Base-by-base conservation (phyloP, 768 basidiomycete species). In the Boletus tomentosulus region DNA sequence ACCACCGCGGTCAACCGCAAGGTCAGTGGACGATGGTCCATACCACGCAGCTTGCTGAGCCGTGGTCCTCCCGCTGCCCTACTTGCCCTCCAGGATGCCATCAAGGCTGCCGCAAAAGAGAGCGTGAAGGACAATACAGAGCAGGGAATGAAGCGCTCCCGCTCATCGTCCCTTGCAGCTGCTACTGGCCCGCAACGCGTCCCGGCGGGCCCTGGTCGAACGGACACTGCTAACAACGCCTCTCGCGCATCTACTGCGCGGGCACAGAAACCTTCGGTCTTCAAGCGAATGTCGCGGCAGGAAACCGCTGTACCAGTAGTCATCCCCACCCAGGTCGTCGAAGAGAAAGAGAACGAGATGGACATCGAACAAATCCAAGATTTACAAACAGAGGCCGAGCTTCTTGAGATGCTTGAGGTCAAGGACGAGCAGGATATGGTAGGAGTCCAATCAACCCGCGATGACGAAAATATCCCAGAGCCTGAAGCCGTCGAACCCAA, bases 1-100 rank as follows among this genome's bases (percentile, higher is more conserved):
- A 85, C 81, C 48, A 81, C 81, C 56, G 84, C 86, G 52, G 81
- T 89, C 48, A 90, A 89, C 70, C 82, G 84, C 67, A 90, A 87
- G 75, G 88, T 87, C 64, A 59, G 80, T 66, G 16, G 51, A 46
- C 46, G 33, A 16, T 35, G 3, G 12, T 48, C 34, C n/a, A 31
- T 48, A 48, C n/a, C 28, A 27, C 37, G 15, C 25, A 41, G 27
- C 4, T 57, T n/a, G n/a, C 55, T 57, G 27, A 52, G 35, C 19
- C 39, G 45, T 42, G 15, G 12, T 37, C 22, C 30, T 34, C 43
- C 31, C 19, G 44, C 28, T 28, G 42, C 24, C 24, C 38, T 43
- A n/a, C 31, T 31, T 50, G 50, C 62, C 56, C 67, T 50, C 39
- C 49, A 65, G 62, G 69, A 76, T 38, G 71, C 66, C 56, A 66